phyloP scores from a whole-genome alignment of 805 yeast species.

The Metschnikowia anglica region DNA sequence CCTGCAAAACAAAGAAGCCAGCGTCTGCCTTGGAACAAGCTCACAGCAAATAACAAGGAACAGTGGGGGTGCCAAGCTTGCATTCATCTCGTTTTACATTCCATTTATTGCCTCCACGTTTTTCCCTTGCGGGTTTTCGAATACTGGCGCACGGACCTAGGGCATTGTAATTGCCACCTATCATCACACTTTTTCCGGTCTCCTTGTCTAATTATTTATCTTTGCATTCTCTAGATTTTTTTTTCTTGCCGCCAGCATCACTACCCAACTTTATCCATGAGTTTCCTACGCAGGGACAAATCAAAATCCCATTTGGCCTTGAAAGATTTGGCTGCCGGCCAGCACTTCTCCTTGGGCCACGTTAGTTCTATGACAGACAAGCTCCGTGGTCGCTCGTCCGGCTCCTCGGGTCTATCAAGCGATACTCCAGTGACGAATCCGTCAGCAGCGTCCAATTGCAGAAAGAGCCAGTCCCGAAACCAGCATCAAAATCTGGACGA shows the following conservation, averaged over 20 bases:
- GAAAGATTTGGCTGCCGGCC: constrained; percentile 13
- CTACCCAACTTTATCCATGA: constrained; percentile 17
- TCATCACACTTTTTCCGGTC: too few relatives aligned
- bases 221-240: not conserved
- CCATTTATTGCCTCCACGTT: too few relatives aligned
- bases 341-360: constrained; percentile 6
- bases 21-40: too few relatives aligned
- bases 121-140: too few relatives aligned
- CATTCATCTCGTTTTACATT: too few relatives aligned
- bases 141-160: too few relatives aligned
- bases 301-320: constrained; percentile 18
- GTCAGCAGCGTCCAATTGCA: constrained; percentile 3
- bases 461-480: not conserved
- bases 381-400: constrained; percentile 11
- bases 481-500: not conserved
- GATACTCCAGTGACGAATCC: constrained; percentile 2
- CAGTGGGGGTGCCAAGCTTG: too few relatives aligned
- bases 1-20: too few relatives aligned
- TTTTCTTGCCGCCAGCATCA: not conserved
- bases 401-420: not conserved
- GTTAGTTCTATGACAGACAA: constrained; percentile 6
- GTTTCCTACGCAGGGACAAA: constrained; percentile 29
- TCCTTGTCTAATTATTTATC: not conserved
- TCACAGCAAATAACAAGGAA: too few relatives aligned
- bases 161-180: too few relatives aligned